Percentiles rank a stretch among this genome's conserved stretches.
phyloP scores from a whole-genome alignment of 2,329 filamentous ascomycete genomes.

The Epichloe uncinata region DNA sequence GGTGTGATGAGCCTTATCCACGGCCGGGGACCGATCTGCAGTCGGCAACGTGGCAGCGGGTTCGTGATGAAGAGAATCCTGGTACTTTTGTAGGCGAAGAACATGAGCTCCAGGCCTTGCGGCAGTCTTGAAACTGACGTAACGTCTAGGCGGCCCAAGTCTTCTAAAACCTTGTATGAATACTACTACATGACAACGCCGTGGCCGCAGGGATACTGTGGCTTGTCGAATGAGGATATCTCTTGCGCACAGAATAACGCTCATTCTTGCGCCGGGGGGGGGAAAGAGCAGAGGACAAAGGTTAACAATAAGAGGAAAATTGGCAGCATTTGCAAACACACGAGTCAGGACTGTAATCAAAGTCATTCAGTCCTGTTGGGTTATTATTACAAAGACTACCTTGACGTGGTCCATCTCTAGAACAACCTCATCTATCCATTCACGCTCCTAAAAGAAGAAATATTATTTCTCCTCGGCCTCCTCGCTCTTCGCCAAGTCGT shows the following conservation, averaged over 20 bases:
- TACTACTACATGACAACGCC: neutral
- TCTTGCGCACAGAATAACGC: neutral
- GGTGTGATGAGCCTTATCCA: constrained; percentile 45
- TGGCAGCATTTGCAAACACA: neutral
- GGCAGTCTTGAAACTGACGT: neutral
- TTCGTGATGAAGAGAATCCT: constrained; percentile 42
- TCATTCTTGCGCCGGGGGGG: neutral
- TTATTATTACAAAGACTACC: constrained; percentile 9
- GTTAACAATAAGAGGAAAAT: neutral
- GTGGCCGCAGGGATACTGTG: neutral
- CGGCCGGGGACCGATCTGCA: constrained; percentile 25
- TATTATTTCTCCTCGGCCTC: constrained; percentile 50
- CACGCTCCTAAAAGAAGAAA: neutral
- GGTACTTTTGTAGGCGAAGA: constrained; percentile 23
- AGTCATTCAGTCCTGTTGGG: constrained; percentile 4
- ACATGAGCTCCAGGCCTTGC: constrained; percentile 10
- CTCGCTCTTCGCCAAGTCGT: constrained; percentile 83
- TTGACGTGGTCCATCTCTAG: constrained; percentile 5
- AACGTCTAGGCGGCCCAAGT: neutral
- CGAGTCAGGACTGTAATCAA: neutral
- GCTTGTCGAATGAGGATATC: neutral
- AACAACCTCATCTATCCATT: constrained; percentile 4
- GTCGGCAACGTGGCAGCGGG: constrained; percentile 24
- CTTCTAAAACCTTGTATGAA: neutral
- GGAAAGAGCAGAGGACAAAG: neutral